Base-by-base conservation (phyloP, 2,329 filamentous ascomycete genomes). In the Alternaria incomplexa region DNA sequence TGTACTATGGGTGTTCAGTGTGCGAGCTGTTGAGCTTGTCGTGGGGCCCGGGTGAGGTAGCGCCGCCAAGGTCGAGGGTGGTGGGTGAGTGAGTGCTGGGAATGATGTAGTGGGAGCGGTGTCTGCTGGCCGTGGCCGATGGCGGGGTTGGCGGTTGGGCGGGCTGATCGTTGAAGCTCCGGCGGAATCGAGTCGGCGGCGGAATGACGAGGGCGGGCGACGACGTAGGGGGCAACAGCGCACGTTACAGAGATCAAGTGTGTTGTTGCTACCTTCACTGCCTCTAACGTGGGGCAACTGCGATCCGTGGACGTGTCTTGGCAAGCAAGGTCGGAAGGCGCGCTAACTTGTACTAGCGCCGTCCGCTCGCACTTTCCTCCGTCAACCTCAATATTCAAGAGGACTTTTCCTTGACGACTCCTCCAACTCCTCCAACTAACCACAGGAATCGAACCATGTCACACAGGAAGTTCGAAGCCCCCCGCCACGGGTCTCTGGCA, bases 401-500 rank as follows among this genome's bases (percentile, higher is more conserved):
- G 30, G 30, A 32, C 30, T 32, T 32, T 32, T 32, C 30, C 30
- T 15, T 32, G 30, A 32, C 30, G 30, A 32, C 30, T 32, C 30
- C 30, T 32, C 30, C 30, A 32, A 32, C 30, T 32, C 30, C 30
- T 32, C 30, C 30, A 32, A 32, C 70, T 77, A 77, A 77, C 75
- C 67, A 67, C 73, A 78, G 75, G 71, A 76, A 63, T 69, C 75
- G 72, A 75, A 71, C 70, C 71, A 85, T 85, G 83, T 85, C 83
- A 82, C 88, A 90, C 85, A 84, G 87, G 79, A 90, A 90, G 84
- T 90, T 86, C 85, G 89, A 96, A 89, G 94, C 94, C 83, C 94
- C 94, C 82, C 92, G 95, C 84, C 95, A 98, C 88, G 96, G 95
- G 67, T 85, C 83, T 73, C 76, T 98, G 82, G 83, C 83, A 62